Base-by-base conservation (phyloP, 2,329 filamentous ascomycete genomes). In the Diatrype stigma region DNA sequence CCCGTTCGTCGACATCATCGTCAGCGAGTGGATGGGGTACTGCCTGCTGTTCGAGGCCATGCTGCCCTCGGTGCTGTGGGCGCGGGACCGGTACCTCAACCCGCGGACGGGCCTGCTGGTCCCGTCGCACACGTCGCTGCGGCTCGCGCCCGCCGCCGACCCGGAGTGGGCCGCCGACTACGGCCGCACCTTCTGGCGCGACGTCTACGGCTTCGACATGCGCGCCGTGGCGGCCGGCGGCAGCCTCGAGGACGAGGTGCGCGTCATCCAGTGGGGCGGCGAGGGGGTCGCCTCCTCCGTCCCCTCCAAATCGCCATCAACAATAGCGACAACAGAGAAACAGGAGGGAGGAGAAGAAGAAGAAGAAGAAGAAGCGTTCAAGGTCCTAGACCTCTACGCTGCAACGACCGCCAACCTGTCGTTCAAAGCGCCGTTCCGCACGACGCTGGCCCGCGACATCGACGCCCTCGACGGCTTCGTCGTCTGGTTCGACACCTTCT, bases 1-100 rank as follows among this genome's bases (percentile, higher is more conserved):
- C 7, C 77, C 84, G 49, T 77, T 92, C 63, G 92, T 96, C 44
- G 93, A 97, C 71, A 87, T 97, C 63, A 96, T 97, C 65, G 86
- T 97, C 54, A 95, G 89, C 53, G 92, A 97, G 70, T 97, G 92
- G 92, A 97, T 97, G 92, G 92, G 92, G 28, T 97, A 97, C 67
- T 89, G 86, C 57, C 79, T 96, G 17, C 79, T 96, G 6, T 97
- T 95, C 69, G 92, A 97, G 71, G 90, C 91, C 50, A 97, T 97
- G 92, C 83, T 97, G 26, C 90, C 94, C 57, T 95, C 90, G 46
- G 90, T 97, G 21, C 79, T 97, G 47, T 93, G 84, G 64, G 93
- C 93, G 42, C 81, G 92, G 54, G 92, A 97, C 71, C 84, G 82
- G 60, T 96, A 96, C 69, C 82, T 97, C 22, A 84, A 81, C 53